Evolutionary conservation across 1,139 yeast species (phyloP), one percentile per base, ranked within the genome.

Genomic region (Taiozyma sp.): DNA sequence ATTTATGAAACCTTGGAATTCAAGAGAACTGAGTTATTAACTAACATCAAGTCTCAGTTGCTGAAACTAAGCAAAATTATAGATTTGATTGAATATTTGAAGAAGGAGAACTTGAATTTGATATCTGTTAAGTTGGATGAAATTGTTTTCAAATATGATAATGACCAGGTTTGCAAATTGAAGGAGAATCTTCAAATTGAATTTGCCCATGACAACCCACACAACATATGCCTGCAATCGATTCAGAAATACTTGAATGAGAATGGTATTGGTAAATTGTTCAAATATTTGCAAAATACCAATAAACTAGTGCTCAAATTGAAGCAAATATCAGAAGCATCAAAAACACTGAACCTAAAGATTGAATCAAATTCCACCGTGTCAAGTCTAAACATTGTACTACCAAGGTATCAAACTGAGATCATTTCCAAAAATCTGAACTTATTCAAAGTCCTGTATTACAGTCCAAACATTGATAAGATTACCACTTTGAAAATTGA

Each of bases 121-220:
- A 48, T 60, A 46, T 59, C 58, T 32, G 62, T 61, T 2, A 60
- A 55, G 42, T 48, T 61, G 4, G 64, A 60, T 38, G 59, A 61
- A 32, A 56, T 61, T 34, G 55, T 57, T 16, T 62, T 62, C 54
- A 58, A 58, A 24, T 62, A 62, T 48, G 61, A 58, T 4, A 48
- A 49, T 19, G 55, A 53, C 28, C 56, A 57, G 28, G 43, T 54
- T 2, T 58, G 63, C 46, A 57, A 58, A 2, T 39, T 60, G 44
- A 58, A 54, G 39, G 60, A 57, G 23, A 53, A 53, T 39, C 47
- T 56, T 24, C 53, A 58, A 9, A 51, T 62, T 46, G 64, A 61
- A 34, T 38, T 62, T 19, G 62, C 60, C 10, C 46, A 51, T 8
- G 16, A 51, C 0, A 62, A 62, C 40, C 65, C 64, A 10, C 65